Conservation (phyloP, 192 early-diverging fungal genomes). For the Lunasporangiospora selenospora region DNA sequence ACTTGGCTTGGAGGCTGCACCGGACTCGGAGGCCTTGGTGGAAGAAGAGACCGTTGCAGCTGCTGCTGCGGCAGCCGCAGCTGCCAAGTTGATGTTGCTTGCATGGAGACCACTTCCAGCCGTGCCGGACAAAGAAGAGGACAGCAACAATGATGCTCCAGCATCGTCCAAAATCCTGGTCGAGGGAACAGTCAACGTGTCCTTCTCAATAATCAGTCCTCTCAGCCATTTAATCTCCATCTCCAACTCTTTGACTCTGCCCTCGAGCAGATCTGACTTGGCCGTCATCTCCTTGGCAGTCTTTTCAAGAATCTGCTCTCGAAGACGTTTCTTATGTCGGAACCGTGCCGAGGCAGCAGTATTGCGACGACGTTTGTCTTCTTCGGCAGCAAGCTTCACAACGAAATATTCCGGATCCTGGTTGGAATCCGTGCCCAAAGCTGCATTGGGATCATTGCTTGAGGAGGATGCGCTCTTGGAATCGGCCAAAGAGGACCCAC, state of each 20-base stretch:
- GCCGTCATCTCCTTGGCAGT: slow-evolving; percentile 83
- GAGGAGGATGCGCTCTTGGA: background rate
- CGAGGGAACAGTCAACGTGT: too few relatives aligned
- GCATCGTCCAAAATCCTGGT: slow-evolving; percentile 25
- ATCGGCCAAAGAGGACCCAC: slow-evolving; percentile 1
- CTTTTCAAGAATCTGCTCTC: slow-evolving; percentile 85
- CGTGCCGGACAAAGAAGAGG: too few relatives aligned
- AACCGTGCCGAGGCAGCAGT: slow-evolving; percentile 96
- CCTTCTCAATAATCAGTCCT: slow-evolving; percentile 78
- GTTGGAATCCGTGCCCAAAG: background rate
- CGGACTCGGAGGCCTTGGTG: too few relatives aligned
- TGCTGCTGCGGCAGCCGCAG: too few relatives aligned
- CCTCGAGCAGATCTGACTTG: slow-evolving; percentile 79
- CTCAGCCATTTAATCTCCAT: slow-evolving; percentile 94
- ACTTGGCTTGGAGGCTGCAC: too few relatives aligned
- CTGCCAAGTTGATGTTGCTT: too few relatives aligned
- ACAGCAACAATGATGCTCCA: too few relatives aligned
- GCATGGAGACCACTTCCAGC: too few relatives aligned
- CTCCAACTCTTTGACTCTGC: slow-evolving; percentile 83
- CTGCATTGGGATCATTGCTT: background rate
- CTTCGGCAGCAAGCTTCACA: slow-evolving; percentile 56
- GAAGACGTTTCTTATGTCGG: slow-evolving; percentile 92
- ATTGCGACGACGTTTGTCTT: slow-evolving; percentile 93
- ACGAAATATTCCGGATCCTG: slow-evolving; percentile 33
- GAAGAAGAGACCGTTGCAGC: too few relatives aligned